phyloP scores from a whole-genome alignment of 2,329 filamentous ascomycete genomes.

The Xylariales sp. region DNA sequence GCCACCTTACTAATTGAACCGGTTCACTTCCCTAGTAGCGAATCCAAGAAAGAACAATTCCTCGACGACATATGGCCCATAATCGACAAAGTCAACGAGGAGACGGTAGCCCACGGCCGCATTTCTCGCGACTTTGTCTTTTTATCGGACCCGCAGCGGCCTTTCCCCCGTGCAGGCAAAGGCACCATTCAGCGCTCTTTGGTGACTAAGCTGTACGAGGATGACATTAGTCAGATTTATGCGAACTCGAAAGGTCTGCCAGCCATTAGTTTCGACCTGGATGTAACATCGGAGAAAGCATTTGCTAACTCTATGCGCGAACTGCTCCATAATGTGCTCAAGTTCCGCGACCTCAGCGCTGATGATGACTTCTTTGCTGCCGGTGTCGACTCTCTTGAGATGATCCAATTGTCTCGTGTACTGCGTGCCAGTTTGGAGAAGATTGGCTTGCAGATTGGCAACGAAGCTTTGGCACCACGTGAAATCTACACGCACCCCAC shows the following conservation, averaged over 20 bases:
- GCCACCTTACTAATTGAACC: constrained; percentile 45
- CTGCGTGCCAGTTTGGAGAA: background rate
- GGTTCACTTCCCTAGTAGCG: constrained; percentile 16
- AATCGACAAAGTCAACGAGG: constrained; percentile 36
- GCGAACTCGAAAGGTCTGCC: too few species aligned
- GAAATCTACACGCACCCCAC: too few species aligned
- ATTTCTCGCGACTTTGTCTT: constrained; percentile 34
- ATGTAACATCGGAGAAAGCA: too few species aligned
- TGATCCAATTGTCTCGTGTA: background rate
- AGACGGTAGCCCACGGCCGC: constrained; percentile 40
- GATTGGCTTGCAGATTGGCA: too few species aligned
- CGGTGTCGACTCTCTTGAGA: background rate
- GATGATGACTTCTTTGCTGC: background rate
- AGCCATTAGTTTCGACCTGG: too few species aligned
- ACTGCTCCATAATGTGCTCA: too few species aligned
- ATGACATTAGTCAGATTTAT: constrained; percentile 39
- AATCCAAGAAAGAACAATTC: constrained; percentile 22
- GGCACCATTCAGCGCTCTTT: constrained; percentile 38
- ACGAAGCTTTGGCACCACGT: background rate
- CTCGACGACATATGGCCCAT: constrained; percentile 39
- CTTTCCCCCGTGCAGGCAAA: constrained; percentile 40
- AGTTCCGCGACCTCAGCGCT: background rate
- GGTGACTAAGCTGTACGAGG: constrained; percentile 34
- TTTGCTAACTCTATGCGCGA: too few species aligned
- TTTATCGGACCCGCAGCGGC: constrained; percentile 34